Base-by-base conservation (phyloP, 305 asterid genomes). In the Coffea humblotiana region DNA sequence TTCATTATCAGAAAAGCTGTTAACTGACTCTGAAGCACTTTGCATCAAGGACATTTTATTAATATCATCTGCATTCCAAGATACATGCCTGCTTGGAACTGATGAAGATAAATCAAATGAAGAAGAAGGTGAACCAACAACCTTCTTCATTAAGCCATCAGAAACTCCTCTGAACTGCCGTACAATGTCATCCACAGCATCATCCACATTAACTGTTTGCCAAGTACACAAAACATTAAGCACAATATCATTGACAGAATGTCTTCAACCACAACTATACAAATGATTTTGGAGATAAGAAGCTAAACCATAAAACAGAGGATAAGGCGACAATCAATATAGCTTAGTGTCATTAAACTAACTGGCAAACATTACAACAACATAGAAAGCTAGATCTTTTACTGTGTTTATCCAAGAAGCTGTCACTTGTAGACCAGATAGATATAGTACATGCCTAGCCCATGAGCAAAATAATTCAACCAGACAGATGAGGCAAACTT, bases 121-220 rank as follows among this genome's bases (percentile, higher is more conserved):
- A 74, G 88, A 77, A 25, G 91, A 80, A 80, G 97, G 88, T 65
- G 95, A 84, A 75, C 92, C 92, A 76, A 88, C 89, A 84, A 87
- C 95, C 83, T 92, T 93, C 84, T 87, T 85, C 88, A 87, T 85
- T 68, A 94, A 84, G 77, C 99, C 97, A 87, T 88, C 97, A 71
- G 99, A 95, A 82, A 93, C 99, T 78, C 97, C 99, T 89, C 92
- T 96, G 88, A 94, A 91, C 87, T 96, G 99, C 77, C 99, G 97
- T 80, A 94, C 92, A 77, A 92, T 91, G 85, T 96, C 99, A 90
- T 96, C 99, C 93, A 96, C 80, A 78, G 99, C 98, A 89, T 96
- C 99, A 84, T 96, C 99, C 85, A 96, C 97, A 32, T 92, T 96
- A 78, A 94, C 99, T 96, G 92, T 77, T 84, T 40, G 21, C 49